These are phyloP conservation scores for Sistotremastrum niveocremeum DNA, from an alignment of 768 basidiomycete genomes.

Conservation along the genomic window DNA sequence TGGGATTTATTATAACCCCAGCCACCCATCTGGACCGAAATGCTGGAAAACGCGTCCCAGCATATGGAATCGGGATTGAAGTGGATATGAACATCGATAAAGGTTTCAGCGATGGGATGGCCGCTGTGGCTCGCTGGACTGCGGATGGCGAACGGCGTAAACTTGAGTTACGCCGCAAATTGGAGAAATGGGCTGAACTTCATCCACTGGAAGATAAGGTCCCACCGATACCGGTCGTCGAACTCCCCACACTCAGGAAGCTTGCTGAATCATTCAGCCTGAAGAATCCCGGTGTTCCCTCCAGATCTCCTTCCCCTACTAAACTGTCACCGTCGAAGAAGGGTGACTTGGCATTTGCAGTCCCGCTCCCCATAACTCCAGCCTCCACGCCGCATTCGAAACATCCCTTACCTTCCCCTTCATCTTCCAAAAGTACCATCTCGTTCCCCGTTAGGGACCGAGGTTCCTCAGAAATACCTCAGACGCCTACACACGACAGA, in stretches of 20 bases:
- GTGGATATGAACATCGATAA: slow-evolving; percentile 78
- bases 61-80: slow-evolving; percentile 77
- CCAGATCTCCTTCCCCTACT: slow-evolving; percentile 23
- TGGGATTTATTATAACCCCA: slow-evolving; percentile 65
- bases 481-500: slow-evolving; percentile 43
- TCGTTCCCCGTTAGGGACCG: slow-evolving; percentile 24
- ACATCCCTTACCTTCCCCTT: slow-evolving; percentile 8
- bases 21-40: slow-evolving; percentile 60
- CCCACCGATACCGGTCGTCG: slow-evolving; percentile 50
- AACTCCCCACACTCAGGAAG: slow-evolving; percentile 45
- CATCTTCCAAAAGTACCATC: slow-evolving; percentile 33
- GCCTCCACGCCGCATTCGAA: slow-evolving; percentile 16
- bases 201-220: slow-evolving; percentile 29
- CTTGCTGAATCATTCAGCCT: slow-evolving; percentile 48
- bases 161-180: slow-evolving; percentile 40
- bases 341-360: slow-evolving; percentile 23
- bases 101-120: slow-evolving; percentile 72
- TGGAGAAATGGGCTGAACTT: slow-evolving; percentile 53
- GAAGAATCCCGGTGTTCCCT: slow-evolving; percentile 27
- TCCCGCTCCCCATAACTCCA: slow-evolving; percentile 36
- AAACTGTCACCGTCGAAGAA: slow-evolving; percentile 21
- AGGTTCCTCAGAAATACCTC: slow-evolving; percentile 12
- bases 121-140: slow-evolving; percentile 81
- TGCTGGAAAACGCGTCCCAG: slow-evolving; percentile 55
- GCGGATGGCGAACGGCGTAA: slow-evolving; percentile 50